These are phyloP conservation scores for Talaromyces sp. DNA, from an alignment of 2,329 filamentous ascomycete species.

Conservation along the genomic window DNA sequence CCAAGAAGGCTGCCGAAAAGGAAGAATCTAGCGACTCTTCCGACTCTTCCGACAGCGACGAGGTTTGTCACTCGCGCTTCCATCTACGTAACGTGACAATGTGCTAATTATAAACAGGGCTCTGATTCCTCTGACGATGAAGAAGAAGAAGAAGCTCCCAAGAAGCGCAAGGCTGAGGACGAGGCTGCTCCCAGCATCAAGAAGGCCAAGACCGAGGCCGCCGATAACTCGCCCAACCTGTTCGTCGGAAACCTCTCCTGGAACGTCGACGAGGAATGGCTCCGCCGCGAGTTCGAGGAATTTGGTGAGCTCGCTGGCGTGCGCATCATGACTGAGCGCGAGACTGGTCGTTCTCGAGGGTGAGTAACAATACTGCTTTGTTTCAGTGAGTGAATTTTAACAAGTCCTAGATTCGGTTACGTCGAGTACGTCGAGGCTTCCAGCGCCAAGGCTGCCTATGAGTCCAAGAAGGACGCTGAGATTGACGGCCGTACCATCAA, in stretches of 20 bases:
- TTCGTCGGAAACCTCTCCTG: constrained; percentile 90
- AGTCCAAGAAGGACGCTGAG: constrained; percentile 68
- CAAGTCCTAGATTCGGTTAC: constrained; percentile 65
- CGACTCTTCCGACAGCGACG: constrained; percentile 16
- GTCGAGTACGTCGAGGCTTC: constrained; percentile 72
- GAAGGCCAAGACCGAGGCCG: constrained; percentile 58
- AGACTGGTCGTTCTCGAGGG: constrained; percentile 77
- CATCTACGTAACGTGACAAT: background rate
- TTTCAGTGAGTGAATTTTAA: background rate
- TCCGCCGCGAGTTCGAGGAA: constrained; percentile 73
- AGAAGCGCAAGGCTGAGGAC: constrained; percentile 48
- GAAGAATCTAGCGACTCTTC: constrained; percentile 19
- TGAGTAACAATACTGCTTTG: constrained; percentile 28
- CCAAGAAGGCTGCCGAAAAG: constrained; percentile 7
- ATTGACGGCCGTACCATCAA: constrained; percentile 71
- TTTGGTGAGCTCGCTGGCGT: constrained; percentile 68
- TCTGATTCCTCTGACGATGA: constrained; percentile 14
- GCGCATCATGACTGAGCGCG: constrained; percentile 78
- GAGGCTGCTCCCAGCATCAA: constrained; percentile 40
- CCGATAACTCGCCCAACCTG: constrained; percentile 54
- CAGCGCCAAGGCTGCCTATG: constrained; percentile 65
- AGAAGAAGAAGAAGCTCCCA: constrained; percentile 23
- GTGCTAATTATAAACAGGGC: constrained; percentile 10
- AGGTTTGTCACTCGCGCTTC: constrained; percentile 5
- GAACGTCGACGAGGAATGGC: constrained; percentile 79